phyloP scores from a whole-genome alignment of 352 stramenopile species.

The Nothophytophthora sp. region DNA sequence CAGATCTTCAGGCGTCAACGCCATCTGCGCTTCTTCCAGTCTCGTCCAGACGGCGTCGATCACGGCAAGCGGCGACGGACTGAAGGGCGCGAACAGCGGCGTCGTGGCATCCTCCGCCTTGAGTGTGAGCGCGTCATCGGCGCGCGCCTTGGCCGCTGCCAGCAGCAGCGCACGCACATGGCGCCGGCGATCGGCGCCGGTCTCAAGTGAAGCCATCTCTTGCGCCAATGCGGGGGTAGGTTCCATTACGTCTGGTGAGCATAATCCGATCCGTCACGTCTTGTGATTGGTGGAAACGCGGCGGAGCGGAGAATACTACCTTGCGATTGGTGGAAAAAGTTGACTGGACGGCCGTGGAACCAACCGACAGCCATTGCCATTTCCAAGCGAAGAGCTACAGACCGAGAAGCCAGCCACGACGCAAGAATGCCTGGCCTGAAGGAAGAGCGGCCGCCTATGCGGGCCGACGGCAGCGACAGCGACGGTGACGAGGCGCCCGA shows the following conservation, averaged over 20 bases:
- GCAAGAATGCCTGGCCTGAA: conserved; percentile 27
- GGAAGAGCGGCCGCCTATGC: conserved; percentile 20
- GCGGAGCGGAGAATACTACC: too few species aligned
- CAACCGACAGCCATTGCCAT: too few species aligned
- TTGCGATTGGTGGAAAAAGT: conserved; percentile 35
- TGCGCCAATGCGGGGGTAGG: not conserved
- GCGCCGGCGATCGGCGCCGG: conserved; percentile 8
- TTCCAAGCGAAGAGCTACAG: too few species aligned
- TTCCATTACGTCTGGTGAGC: too few species aligned
- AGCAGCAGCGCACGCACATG: conserved; percentile 67
- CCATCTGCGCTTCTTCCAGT: conserved; percentile 18
- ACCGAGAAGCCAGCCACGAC: too few species aligned
- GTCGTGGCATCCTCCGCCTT: conserved; percentile 4
- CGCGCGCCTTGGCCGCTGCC: conserved; percentile 51
- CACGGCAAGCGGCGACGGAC: conserved; percentile 57
- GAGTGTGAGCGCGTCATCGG: conserved; percentile 49
- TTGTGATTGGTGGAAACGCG: conserved; percentile 25
- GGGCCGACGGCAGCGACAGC: conserved; percentile 34
- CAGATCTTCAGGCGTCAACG: conserved; percentile 42
- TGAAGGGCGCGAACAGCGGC: conserved; percentile 74
- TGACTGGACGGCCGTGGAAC: conserved; percentile 17
- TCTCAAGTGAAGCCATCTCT: conserved; percentile 30
- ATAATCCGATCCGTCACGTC: not conserved
- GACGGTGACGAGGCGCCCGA: conserved; percentile 78
- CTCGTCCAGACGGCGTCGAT: conserved; percentile 69